phyloP scores from a whole-genome alignment of 805 yeast genomes.

The Ogataea henricii region DNA sequence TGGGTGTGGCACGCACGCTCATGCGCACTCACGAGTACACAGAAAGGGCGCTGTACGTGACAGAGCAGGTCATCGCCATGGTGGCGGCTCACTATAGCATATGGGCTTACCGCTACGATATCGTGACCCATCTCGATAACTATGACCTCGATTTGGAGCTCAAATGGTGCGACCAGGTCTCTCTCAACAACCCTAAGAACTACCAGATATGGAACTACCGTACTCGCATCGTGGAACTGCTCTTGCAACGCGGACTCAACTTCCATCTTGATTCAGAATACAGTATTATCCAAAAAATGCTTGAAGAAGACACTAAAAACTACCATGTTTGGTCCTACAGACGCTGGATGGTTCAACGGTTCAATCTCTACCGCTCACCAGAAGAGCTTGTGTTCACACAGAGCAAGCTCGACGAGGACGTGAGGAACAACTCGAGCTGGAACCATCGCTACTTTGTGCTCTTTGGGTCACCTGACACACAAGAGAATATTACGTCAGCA shows the following conservation, averaged over 20 bases:
- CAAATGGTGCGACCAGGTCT: slow-evolving; percentile 77
- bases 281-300: slow-evolving; percentile 65
- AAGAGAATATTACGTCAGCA: slow-evolving; percentile 16
- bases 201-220: slow-evolving; percentile 98
- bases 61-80: slow-evolving; percentile 59
- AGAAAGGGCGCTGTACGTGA: slow-evolving; percentile 68
- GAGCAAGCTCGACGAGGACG: slow-evolving; percentile 55
- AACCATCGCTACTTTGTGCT: slow-evolving; percentile 71
- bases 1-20: slow-evolving; percentile 64
- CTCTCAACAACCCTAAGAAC: slow-evolving; percentile 79
- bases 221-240: slow-evolving; percentile 54
- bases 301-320: slow-evolving; percentile 81
- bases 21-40: slow-evolving; percentile 62
- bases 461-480: slow-evolving; percentile 28
- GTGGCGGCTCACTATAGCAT: slow-evolving; percentile 92
- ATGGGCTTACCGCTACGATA: slow-evolving; percentile 73
- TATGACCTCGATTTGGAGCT: slow-evolving; percentile 54
- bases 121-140: slow-evolving; percentile 41
- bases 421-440: slow-evolving; percentile 94
- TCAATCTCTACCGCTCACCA: slow-evolving; percentile 44
- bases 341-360: slow-evolving; percentile 74
- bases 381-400: slow-evolving; percentile 57
- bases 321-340: slow-evolving; percentile 96
- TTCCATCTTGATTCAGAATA: slow-evolving; percentile 57
- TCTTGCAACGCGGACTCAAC: slow-evolving; percentile 15